Base-by-base conservation (phyloP, 2,329 filamentous ascomycete species). In the Fusarium papillatum region DNA sequence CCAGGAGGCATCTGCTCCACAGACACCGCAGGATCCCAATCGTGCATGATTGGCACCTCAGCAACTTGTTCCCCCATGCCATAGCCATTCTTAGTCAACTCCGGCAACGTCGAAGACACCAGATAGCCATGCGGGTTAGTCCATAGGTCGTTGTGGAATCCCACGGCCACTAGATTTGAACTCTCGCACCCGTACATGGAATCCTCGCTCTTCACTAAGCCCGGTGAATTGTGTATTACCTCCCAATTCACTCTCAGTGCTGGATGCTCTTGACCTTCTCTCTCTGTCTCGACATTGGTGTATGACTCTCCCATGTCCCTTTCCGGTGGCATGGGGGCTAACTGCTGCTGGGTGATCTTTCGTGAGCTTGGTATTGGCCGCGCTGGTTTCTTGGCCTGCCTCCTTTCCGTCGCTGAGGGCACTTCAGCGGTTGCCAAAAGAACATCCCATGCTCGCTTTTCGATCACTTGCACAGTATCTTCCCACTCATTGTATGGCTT, bases 381-480 rank as follows among this genome's bases (percentile, higher is more conserved):
- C 10, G 31, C 29, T 39, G 39, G 22, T 34, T 19, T 64, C 64
- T 50, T 70, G 29, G 16, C 7, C 17, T 29, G 60, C 36, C 60
- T 63, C n/a, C 48, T 71, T 19, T 64, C 69, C 22, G 61, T 64
- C 4, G 68, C 24, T 1, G 63, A 16, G n/a, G 80, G 75, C 2
- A 67, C 22, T 34, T 76, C 74, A 13, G 59, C 34, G 26, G 72
- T 68, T 10, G 70, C 53, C 41, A 82, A 38, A 36, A 84, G 66
- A 10, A 81, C 73, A 38, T 77, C 50, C 82, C 67, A 84, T 14
- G 75, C 31, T 3, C 66, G 67, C 29, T 69, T 77, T 57, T 79
- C 76, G 19, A 80, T 71, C 16, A 38, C 34, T 16, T 59, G 41
- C n/a, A 69, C 48, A n/a, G 48, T 59, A 11, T 9, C 57, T 9